These are phyloP conservation scores for Rosa chinensis DNA, from an alignment of 306 rosid genomes.

Conservation along the genomic window DNA sequence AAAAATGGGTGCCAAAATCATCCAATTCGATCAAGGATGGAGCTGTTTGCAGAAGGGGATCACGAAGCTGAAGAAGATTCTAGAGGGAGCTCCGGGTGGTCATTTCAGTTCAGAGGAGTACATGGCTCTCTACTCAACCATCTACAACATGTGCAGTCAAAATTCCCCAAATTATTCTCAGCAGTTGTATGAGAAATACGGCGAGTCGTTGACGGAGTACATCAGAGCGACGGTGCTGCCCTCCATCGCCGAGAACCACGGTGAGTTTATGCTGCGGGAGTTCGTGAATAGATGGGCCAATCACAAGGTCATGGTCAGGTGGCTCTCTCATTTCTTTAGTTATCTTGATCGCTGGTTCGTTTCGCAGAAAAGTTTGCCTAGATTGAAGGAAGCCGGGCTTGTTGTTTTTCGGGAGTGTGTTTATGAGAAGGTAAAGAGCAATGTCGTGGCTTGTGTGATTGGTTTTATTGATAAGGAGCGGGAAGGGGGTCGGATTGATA, in stretches of 20 bases:
- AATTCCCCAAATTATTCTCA: background rate
- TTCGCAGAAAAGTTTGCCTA: background rate
- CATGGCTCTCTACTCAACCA: background rate
- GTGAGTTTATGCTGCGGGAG: background rate
- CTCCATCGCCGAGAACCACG: background rate
- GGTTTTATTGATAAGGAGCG: conserved; percentile 52
- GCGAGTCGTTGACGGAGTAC: background rate
- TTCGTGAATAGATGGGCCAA: background rate
- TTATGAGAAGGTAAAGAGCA: background rate
- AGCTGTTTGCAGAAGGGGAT: background rate
- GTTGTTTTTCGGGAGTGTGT: background rate
- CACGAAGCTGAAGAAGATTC: background rate
- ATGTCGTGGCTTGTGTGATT: background rate
- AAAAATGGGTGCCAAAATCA: background rate
- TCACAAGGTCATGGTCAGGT: background rate
- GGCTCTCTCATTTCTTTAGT: background rate
- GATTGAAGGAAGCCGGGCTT: background rate
- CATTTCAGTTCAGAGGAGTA: background rate
- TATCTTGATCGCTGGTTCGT: background rate
- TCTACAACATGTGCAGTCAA: background rate
- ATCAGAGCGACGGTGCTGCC: background rate
- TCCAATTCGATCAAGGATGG: background rate
- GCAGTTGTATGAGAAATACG: background rate
- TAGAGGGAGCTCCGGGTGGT: background rate
- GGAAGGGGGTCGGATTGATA: conserved; percentile 69